A percentile compares a stretch with the other conserved stretches of the same genome.
phyloP scores from a whole-genome alignment of 768 basidiomycete genomes.

The Xanthoconium stramineum region DNA sequence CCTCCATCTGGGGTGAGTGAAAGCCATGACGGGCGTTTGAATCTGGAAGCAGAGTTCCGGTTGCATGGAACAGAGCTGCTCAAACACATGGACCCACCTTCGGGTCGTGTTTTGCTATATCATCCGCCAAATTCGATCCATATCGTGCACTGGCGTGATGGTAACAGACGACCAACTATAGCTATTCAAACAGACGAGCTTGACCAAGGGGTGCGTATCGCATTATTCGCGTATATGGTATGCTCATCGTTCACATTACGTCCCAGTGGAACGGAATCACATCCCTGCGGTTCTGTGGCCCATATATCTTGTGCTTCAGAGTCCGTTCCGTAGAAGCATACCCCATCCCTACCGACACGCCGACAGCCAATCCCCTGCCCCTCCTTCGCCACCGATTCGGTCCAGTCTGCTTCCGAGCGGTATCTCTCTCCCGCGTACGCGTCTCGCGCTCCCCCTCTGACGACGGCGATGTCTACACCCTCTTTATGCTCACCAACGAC shows the following conservation, averaged over 20 bases:
- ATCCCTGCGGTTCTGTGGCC: slow-evolving; percentile 43
- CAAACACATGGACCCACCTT: slow-evolving; percentile 34
- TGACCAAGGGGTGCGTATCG: slow-evolving; percentile 32
- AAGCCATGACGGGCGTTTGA: neutral
- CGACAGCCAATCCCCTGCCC: slow-evolving; percentile 7
- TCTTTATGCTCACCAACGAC: slow-evolving; percentile 44
- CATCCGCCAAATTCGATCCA: slow-evolving; percentile 31
- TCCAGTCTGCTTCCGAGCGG: slow-evolving; percentile 36
- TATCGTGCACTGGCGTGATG: slow-evolving; percentile 38
- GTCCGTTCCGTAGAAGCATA: slow-evolving; percentile 48
- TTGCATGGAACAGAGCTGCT: slow-evolving; percentile 21
- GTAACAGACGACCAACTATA: slow-evolving; percentile 20
- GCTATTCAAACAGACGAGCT: slow-evolving; percentile 22
- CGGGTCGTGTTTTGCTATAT: slow-evolving; percentile 31
- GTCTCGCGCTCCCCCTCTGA: slow-evolving; percentile 31
- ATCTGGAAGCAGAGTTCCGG: slow-evolving; percentile 14
- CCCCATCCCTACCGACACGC: slow-evolving; percentile 14
- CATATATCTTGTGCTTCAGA: slow-evolving; percentile 51
- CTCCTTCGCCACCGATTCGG: slow-evolving; percentile 23
- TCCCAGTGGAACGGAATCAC: slow-evolving; percentile 42
- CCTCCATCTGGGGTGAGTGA: neutral
- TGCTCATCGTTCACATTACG: neutral
- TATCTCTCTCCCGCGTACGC: slow-evolving; percentile 41
- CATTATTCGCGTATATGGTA: neutral
- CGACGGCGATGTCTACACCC: slow-evolving; percentile 34